Evolutionary conservation across 805 yeast genomes (phyloP), one percentile per base, ranked within the genome.

Genomic region (Teunomyces aglyptinius): DNA sequence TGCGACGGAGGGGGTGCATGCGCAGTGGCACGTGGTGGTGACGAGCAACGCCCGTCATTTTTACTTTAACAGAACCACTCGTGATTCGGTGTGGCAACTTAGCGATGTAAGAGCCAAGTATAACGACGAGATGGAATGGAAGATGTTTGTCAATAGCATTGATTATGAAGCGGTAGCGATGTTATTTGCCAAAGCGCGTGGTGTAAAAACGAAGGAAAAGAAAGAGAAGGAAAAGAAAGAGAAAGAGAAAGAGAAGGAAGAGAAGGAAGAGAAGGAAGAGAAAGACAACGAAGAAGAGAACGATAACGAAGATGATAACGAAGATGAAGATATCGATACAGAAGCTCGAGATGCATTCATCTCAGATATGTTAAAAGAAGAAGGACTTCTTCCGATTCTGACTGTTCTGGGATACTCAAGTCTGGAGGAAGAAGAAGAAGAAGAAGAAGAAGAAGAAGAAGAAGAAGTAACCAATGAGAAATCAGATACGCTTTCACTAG

Each of bases 21-120:
- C 41, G 20, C 41, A 51, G 26, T 69, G 73, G 73, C 54, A 57
- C 35, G 48, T 69, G 8, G 58, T 68, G 15, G 44, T 69, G 11
- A 64, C 69, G 4, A 46, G 57, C 7, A 52, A 48, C 2, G 60
- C 59, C 0, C 32, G 44, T 16, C 75, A 69, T 48, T 69, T 67
- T 47, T 69, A 69, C 52, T 69, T 54, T 48, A 58, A 68, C 49
- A 31, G 45, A 11, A 43, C 19, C 1, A 46, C 50, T 4, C 48
- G 49, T 16, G 19, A 43, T 18, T 61, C 72, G 5, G 64, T 57
- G 40, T 69, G 75, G 75, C 73, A 68, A 52, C 47, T 67, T 20
- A 38, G 50, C 12, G 72, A 68, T 38, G 41, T 68, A 1, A 42
- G 43, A 34, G 43, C 46, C 5, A 19, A 19, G 6, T 41, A 43